Percentiles rank a stretch among this genome's conserved stretches.
Conservation (phyloP, 495 filamentous ascomycete genomes). For the Ascobolus immersus region DNA sequence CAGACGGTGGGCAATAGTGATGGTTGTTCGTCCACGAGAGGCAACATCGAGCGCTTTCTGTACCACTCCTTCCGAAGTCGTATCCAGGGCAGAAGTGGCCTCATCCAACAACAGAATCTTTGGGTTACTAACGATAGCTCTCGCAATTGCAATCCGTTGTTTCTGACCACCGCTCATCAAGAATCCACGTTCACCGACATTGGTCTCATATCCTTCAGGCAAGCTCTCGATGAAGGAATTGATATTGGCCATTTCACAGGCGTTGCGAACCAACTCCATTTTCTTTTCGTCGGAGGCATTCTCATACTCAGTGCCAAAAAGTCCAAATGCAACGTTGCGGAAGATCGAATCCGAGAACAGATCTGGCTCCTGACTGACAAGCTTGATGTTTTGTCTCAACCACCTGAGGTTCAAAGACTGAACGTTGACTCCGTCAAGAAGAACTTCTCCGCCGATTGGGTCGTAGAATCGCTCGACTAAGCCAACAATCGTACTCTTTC, state of each 20-base stretch:
- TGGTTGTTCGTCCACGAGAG: slow-evolving; percentile 74
- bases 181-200: slow-evolving; percentile 87
- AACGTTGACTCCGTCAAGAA: slow-evolving; percentile 66
- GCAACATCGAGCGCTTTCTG: slow-evolving; percentile 79
- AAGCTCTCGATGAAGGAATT: slow-evolving; percentile 70
- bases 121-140: slow-evolving; percentile 81
- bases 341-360: slow-evolving; percentile 70
- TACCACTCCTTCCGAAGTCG: slow-evolving; percentile 81
- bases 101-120: slow-evolving; percentile 88
- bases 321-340: slow-evolving; percentile 61
- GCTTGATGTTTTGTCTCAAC: slow-evolving; percentile 70
- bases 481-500: slow-evolving; percentile 88
- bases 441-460: slow-evolving; percentile 52
- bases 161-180: slow-evolving; percentile 85
- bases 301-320: slow-evolving; percentile 65
- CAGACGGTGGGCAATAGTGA: slow-evolving; percentile 82
- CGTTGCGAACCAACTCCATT: slow-evolving; percentile 43
- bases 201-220: slow-evolving; percentile 76
- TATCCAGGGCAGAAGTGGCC: slow-evolving; percentile 85
- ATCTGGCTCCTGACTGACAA: slow-evolving; percentile 69
- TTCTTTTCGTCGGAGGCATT: slow-evolving; percentile 36
- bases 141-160: slow-evolving; percentile 66
- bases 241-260: slow-evolving; percentile 74
- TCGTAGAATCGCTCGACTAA: slow-evolving; percentile 84
- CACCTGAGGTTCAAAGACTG: slow-evolving; percentile 62